Percentiles rank a stretch among this genome's conserved stretches.
Evolutionary conservation across 2,329 filamentous ascomycete genomes (phyloP).

Genomic region (Botrytis squamosa): DNA sequence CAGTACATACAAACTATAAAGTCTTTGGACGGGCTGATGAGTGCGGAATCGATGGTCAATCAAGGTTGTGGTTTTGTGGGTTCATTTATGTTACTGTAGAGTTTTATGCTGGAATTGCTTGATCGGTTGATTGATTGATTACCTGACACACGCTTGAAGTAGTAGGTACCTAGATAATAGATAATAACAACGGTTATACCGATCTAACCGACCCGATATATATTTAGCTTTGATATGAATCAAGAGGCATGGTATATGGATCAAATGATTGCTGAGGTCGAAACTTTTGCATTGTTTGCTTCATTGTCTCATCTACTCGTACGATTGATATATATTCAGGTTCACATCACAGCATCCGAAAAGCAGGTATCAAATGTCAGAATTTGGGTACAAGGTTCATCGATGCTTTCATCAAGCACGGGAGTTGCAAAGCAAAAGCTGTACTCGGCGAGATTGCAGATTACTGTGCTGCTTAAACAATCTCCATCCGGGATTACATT

Average conservation of each 20-base stretch:
- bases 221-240: not conserved
- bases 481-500: conserved; percentile 14
- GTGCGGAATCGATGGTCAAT: not conserved
- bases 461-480: conserved; percentile 3
- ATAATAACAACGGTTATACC: not conserved
- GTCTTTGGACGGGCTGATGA: not conserved
- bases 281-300: not conserved
- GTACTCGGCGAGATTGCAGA: conserved; percentile 3
- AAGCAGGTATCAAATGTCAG: conserved; percentile 2
- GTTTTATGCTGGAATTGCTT: conserved; percentile 6
- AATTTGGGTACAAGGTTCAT: conserved; percentile 10
- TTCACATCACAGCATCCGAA: not conserved
- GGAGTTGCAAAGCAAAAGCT: conserved; percentile 4
- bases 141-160: not conserved
- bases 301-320: conserved; percentile 15
- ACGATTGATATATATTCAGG: not conserved
- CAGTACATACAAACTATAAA: not conserved
- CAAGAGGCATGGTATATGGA: not conserved
- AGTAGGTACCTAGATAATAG: not conserved
- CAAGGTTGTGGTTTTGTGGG: not conserved
- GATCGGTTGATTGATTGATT: not conserved
- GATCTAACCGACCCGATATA: not conserved
- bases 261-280: conserved; percentile 4
- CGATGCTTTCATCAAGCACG: conserved; percentile 1
- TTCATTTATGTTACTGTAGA: conserved; percentile 1